Evolutionary conservation across 2,329 filamentous ascomycete genomes (phyloP).

Genomic region (Stagonosporopsis vannaccii): DNA sequence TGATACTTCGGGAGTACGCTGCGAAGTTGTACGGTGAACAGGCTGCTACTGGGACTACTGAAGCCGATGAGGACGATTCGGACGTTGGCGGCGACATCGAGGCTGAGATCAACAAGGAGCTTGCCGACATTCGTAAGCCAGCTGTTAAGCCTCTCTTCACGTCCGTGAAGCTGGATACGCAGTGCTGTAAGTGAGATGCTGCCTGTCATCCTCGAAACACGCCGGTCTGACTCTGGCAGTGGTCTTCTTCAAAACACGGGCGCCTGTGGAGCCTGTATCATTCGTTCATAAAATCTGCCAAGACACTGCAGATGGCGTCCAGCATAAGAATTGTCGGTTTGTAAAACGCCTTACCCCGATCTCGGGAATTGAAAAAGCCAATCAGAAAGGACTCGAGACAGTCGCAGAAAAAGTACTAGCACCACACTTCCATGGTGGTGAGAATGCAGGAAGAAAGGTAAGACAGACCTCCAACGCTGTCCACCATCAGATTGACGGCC

Average conservation of each 20-base stretch:
- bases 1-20: conserved; percentile 68
- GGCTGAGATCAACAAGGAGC: conserved; percentile 73
- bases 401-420: conserved; percentile 69
- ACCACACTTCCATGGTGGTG: conserved; percentile 66
- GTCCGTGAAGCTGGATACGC: conserved; percentile 62
- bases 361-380: conserved; percentile 69
- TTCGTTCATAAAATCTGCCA: conserved; percentile 66
- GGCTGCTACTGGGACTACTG: conserved; percentile 51
- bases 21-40: conserved; percentile 60
- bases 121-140: conserved; percentile 67
- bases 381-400: conserved; percentile 70
- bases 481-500: conserved; percentile 17
- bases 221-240: conserved; percentile 51
- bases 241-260: conserved; percentile 64
- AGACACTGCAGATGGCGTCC: conserved; percentile 60
- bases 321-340: conserved; percentile 63
- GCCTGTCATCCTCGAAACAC: not conserved
- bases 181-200: conserved; percentile 56
- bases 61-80: conserved; percentile 51
- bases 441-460: conserved; percentile 61
- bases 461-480: conserved; percentile 25
- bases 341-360: conserved; percentile 68
- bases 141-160: conserved; percentile 59
- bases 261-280: conserved; percentile 65
- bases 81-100: conserved; percentile 68